Evolutionary conservation across 148 eudicot genomes (phyloP).

Genomic region (Fagopyrum tataricum): DNA sequence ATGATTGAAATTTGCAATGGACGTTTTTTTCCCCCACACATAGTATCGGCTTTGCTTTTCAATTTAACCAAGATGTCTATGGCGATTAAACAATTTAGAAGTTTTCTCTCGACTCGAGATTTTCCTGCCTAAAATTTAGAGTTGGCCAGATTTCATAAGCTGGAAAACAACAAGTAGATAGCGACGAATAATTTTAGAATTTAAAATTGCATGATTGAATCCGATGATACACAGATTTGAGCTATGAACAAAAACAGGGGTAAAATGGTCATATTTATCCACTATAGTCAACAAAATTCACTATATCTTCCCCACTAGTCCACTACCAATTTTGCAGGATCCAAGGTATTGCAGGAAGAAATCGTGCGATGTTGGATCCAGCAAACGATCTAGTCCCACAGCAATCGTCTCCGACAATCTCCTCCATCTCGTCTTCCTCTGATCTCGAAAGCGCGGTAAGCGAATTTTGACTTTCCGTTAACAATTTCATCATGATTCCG

Average conservation of each 20-base stretch:
- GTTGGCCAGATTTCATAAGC: background rate
- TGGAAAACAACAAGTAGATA: background rate
- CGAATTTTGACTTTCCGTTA: background rate
- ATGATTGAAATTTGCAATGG: background rate
- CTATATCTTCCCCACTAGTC: background rate
- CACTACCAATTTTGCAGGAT: constrained; percentile 8
- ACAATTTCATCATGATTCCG: background rate
- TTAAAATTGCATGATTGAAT: background rate
- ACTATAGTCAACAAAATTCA: background rate
- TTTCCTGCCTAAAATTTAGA: too few species aligned
- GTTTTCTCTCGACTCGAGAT: too few species aligned
- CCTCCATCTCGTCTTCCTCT: constrained; percentile 13
- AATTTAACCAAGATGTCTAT: too few species aligned
- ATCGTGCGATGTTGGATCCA: constrained; percentile 6
- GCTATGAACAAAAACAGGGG: background rate
- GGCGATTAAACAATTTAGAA: too few species aligned
- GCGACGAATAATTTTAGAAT: background rate
- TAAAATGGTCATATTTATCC: background rate
- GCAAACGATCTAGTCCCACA: constrained; percentile 5
- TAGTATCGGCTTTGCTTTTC: background rate
- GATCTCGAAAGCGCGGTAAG: constrained; percentile 10
- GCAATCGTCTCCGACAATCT: constrained; percentile 10
- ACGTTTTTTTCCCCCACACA: background rate
- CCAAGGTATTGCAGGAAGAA: background rate
- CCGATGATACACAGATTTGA: background rate